Evolutionary conservation across 2,329 filamentous ascomycete genomes (phyloP), one percentile per base, ranked within the genome.

Genomic region (Graphium sp.): DNA sequence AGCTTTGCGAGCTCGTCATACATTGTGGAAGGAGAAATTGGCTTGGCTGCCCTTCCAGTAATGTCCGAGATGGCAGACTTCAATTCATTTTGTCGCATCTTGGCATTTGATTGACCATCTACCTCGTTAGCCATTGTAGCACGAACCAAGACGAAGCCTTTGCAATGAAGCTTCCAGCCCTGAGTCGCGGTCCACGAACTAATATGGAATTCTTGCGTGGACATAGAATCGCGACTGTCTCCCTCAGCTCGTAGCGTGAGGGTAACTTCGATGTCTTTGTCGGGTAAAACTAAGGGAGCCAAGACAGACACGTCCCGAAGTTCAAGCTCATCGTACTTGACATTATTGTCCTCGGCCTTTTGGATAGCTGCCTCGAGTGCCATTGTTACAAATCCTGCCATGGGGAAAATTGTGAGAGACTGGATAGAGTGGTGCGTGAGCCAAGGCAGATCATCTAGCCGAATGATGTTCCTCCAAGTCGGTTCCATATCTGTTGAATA

Each of bases 151-250:
- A 71, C 50, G 3, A 65, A 47, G n/a, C 64, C 64, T 28, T 57
- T 52, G 41, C 66, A 72, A 39, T 74, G 61, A 38, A 73, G 62
- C 1, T 58, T 58, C 68, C 68, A 74, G 8, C 61, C 59, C 22
- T 60, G 52, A 9, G 45, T 52, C 10, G 53, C 50, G 0, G 56
- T 56, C 56, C 57, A 68, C 0, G 66, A 68, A 25, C 55, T 63
- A 16, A 74, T 62, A 2, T 53, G 46, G 45, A 74, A 73, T 39
- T 67, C 62, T 27, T 65, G 53, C 62, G 63, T 69, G 4, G 46
- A 41, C 18, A 58, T 56, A 0, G 56, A 58, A 11, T 48, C 50
- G 2, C 45, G 44, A 10, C 53, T 42, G 0, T 49, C 36, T 62
- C 58, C 31, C 46, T 48, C 37, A 1, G 54, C 43, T 9, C 53